Base-by-base conservation (phyloP, 371 early-diverging fungal genomes). In the Spraguea lophii region DNA sequence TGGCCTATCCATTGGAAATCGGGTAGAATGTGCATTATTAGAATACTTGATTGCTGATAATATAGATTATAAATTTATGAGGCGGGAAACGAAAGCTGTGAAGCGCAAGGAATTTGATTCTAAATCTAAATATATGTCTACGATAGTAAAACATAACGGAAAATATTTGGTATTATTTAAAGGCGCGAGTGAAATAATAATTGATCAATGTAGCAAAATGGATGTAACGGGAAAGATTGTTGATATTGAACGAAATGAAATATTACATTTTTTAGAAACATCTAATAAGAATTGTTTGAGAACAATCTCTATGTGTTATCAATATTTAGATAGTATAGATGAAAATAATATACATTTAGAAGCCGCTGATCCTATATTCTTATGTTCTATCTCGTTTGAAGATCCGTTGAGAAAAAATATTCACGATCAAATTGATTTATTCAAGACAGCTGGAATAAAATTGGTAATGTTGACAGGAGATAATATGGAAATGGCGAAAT, bases 381-480 rank as follows among this genome's bases (percentile, higher is more conserved):
- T 83, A 38, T 84, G 80, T 48, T 74, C 87, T 25, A 76, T 87
- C 48, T 87, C 85, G 46, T 77, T 83, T 40, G 78, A 79, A 55
- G 83, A 82, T 68, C 80, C 80, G 1, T 65, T 81, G 3, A 71
- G 83, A 30, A 64, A 65, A 10, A 77, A 77, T 53, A 80, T 82
- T 2, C 65, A 70, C 15, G 76, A 79, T 4, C 78, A 80, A 7
- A 78, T 81, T 12, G 42, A 56, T 9, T 63, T 59, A 7, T 80
- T 79, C 57, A 75, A 77, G 56, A 59, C 68, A 15, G 85, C 84
- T 12, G 83, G 84, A 25, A 78, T 84, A 1, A 66, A 71, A 51
- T 80, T 84, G 3, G 75, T 80, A 1, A 84, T 84, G 83, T 80
- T 84, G 46, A 91, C 92, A 2, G 92, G 92, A 53, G 92, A 91